These are phyloP conservation scores for Parasitella parasitica DNA, from an alignment of 371 early-diverging fungal genomes.

Conservation along the genomic window DNA sequence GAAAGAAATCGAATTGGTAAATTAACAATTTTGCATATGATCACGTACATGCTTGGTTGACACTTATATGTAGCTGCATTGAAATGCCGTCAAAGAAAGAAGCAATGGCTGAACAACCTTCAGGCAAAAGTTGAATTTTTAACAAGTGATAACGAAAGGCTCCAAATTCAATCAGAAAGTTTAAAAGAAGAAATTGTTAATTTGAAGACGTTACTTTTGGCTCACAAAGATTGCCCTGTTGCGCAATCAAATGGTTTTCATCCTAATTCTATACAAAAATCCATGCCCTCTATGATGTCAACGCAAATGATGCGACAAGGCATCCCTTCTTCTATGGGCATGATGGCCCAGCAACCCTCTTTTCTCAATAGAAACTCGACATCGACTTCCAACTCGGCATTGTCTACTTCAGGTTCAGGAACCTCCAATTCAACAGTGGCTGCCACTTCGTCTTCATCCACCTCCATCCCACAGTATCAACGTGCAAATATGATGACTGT, in stretches of 20 bases:
- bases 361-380: neutral
- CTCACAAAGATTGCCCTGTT: conserved; percentile 77
- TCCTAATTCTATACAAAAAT: conserved; percentile 26
- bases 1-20: conserved; percentile 83
- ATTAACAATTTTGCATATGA: neutral
- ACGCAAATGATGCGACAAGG: conserved; percentile 13
- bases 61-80: conserved; percentile 64
- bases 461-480: conserved; percentile 9
- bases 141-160: conserved; percentile 69
- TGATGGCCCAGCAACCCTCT: neutral
- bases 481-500: conserved; percentile 10
- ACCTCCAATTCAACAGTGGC: neutral
- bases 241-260: conserved; percentile 66
- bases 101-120: conserved; percentile 77
- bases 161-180: conserved; percentile 63
- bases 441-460: neutral
- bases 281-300: conserved; percentile 20
- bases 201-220: conserved; percentile 71
- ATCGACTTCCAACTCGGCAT: neutral
- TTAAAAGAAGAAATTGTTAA: conserved; percentile 75
- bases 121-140: conserved; percentile 78
- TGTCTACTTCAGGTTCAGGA: neutral
- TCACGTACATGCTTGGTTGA: neutral
- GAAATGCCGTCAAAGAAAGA: conserved; percentile 89
- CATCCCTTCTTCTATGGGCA: neutral